Percentiles rank a stretch among this genome's conserved stretches.
phyloP scores from a whole-genome alignment of 2,329 filamentous ascomycete genomes.

The Calonectria pseudoturangicola region DNA sequence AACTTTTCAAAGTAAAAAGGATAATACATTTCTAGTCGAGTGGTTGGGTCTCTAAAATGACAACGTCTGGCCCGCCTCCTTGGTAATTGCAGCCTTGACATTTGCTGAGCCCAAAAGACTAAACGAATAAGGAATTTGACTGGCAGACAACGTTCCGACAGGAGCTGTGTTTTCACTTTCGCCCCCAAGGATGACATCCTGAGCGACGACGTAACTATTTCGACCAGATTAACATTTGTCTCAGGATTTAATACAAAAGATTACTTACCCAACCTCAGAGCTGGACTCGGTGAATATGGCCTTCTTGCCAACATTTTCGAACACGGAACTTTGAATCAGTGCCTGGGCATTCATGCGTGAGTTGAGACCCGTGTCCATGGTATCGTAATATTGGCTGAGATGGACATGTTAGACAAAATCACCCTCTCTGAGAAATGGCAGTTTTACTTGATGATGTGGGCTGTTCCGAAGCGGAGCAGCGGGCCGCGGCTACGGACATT shows the following conservation, averaged over 20 bases:
- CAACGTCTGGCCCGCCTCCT: slow-evolving; percentile 15
- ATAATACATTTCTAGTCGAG: too few relatives aligned
- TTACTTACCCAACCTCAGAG: slow-evolving; percentile 8
- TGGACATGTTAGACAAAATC: background rate
- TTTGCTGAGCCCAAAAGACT: slow-evolving; percentile 18
- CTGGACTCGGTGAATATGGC: slow-evolving; percentile 52
- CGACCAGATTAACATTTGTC: background rate
- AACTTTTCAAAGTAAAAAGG: too few relatives aligned
- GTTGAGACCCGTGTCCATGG: slow-evolving; percentile 53
- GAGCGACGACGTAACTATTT: slow-evolving; percentile 11
- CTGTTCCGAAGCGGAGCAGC: slow-evolving; percentile 77
- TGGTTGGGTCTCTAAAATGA: background rate
- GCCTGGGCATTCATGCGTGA: slow-evolving; percentile 51
- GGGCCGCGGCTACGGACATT: slow-evolving; percentile 77
- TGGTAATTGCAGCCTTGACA: slow-evolving; percentile 2
- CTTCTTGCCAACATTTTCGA: slow-evolving; percentile 51
- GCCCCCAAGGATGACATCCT: slow-evolving; percentile 9
- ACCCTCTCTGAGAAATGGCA: background rate
- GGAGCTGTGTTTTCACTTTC: slow-evolving; percentile 12
- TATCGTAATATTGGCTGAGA: slow-evolving; percentile 50
- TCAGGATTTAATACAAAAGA: background rate
- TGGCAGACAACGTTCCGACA: slow-evolving; percentile 2
- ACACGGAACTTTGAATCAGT: slow-evolving; percentile 50
- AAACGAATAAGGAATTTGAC: slow-evolving; percentile 8
- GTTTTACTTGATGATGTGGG: slow-evolving; percentile 63